Evolutionary conservation across 176 grass and related monocot genomes (phyloP), one percentile per base, ranked within the genome.

Genomic region (Dactylis glomerata): DNA sequence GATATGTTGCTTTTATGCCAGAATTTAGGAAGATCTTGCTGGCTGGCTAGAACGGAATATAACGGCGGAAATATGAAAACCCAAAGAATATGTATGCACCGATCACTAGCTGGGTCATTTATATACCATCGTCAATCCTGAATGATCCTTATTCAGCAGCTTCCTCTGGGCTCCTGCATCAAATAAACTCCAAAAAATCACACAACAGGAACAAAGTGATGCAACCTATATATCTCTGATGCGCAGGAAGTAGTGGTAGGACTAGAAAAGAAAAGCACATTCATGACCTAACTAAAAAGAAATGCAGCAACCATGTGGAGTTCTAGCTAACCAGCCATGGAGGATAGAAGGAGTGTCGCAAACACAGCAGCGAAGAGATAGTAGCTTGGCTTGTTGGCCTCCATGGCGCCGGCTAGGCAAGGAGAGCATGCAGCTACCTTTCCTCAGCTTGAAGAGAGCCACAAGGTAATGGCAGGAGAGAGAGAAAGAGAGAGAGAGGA

Each of bases 251-350:
- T 32, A 76, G 73, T 24, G 0, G 64, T 57, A 34, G 51, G 9
- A 17, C n/a, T 52, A 66, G 34, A 68, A 44, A 24, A 12, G 19
- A 77, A 78, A 37, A 62, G 4, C 61, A 46, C 8, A 13, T 0
- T 30, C 24, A 34, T 67, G 56, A 75, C 33, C 75, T 84, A 52
- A 23, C 66, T 56, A 64, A 55, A 37, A 49, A 24, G 69, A 33
- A 51, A 51, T 75, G 51, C 24, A 1, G 16, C 26, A 61, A 34
- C 12, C 42, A 75, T 62, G 38, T 45, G 3, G 19, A 63, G 40
- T 40, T 47, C 14, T 11, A 49, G 32, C 79, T 78, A 83, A 86
- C 88, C 89, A 75, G 80, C 89, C 75, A 87, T 90, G 74, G 84
- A 64, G 47, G 75, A 83, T 37, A 90, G 37, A 28, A 90, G 41